These are phyloP conservation scores for Mycosphaerella sp. DNA, from an alignment of 2,329 filamentous ascomycete species.

Conservation along the genomic window DNA sequence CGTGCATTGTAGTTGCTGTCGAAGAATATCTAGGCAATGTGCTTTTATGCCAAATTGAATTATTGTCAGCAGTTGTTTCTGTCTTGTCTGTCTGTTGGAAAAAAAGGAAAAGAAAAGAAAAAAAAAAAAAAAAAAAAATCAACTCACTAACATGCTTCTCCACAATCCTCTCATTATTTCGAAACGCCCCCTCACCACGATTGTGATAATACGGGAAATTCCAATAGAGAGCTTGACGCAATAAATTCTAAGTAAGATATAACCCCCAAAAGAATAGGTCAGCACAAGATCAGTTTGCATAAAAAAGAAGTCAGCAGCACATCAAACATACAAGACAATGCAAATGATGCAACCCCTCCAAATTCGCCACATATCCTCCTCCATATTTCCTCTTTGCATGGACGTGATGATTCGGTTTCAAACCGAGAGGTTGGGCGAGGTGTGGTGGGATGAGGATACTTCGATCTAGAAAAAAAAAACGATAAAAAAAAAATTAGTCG, in stretches of 20 bases:
- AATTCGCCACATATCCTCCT: slow-evolving; percentile 53
- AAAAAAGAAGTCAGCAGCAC: not conserved
- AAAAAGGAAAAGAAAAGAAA: no score
- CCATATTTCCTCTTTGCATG: slow-evolving; percentile 50
- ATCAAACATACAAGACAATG: slow-evolving; percentile 40
- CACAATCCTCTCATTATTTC: slow-evolving; percentile 51
- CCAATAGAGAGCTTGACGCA: slow-evolving; percentile 53
- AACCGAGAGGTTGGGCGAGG: slow-evolving; percentile 45
- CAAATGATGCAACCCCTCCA: slow-evolving; percentile 52
- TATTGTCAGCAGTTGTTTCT: no score
- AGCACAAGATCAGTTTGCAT: no score
- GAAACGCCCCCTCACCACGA: slow-evolving; percentile 47
- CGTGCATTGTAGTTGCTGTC: slow-evolving; percentile 59
- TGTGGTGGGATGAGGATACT: not conserved
- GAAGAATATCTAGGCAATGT: slow-evolving; percentile 56
- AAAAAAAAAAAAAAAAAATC: no score
- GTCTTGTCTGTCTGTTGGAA: no score
- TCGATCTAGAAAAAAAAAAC: slow-evolving; percentile 46
- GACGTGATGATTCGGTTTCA: slow-evolving; percentile 50
- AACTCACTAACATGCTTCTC: slow-evolving; percentile 53
- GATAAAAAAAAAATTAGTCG: slow-evolving; percentile 39
- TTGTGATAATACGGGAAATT: slow-evolving; percentile 54
- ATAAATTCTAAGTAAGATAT: slow-evolving; percentile 44
- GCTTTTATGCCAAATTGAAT: slow-evolving; percentile 29
- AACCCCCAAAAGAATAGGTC: slow-evolving; percentile 21